phyloP scores from a whole-genome alignment of 345 rosid genomes.

The Eucalyptus cloeziana region DNA sequence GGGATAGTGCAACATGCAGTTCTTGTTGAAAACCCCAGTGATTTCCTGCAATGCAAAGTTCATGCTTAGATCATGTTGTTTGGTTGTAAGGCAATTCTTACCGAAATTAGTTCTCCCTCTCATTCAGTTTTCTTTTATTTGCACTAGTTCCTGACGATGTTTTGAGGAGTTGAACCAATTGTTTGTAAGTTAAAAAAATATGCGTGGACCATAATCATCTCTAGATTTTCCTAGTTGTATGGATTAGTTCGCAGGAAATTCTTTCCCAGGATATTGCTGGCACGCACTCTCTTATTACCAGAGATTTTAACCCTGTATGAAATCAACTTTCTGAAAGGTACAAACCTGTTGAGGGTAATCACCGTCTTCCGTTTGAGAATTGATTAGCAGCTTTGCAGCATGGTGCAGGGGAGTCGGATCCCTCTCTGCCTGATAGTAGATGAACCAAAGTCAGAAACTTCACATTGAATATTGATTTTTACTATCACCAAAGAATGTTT shows the following conservation, averaged over 20 bases:
- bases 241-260: neutral
- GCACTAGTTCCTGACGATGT: neutral
- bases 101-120: neutral
- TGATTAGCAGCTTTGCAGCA: conserved; percentile 57
- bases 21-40: conserved; percentile 27
- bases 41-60: conserved; percentile 12
- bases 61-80: neutral
- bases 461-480: neutral
- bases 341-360: conserved; percentile 55
- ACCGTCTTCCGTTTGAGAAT: conserved; percentile 50
- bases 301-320: neutral
- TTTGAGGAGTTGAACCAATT: neutral
- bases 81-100: neutral
- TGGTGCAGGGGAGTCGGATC: conserved; percentile 53
- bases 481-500: neutral
- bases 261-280: neutral
- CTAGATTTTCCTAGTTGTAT: neutral
- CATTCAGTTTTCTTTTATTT: neutral
- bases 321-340: neutral
- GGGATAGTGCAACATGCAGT: conserved; percentile 28
- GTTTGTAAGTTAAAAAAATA: neutral
- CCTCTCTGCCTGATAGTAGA: conserved; percentile 26
- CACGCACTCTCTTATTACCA: neutral
- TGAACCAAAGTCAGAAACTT: neutral
- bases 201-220: neutral